Evolutionary conservation across 2,329 filamentous ascomycete genomes (phyloP), one percentile per base, ranked within the genome.

Genomic region (Lasiodiplodia citricola): DNA sequence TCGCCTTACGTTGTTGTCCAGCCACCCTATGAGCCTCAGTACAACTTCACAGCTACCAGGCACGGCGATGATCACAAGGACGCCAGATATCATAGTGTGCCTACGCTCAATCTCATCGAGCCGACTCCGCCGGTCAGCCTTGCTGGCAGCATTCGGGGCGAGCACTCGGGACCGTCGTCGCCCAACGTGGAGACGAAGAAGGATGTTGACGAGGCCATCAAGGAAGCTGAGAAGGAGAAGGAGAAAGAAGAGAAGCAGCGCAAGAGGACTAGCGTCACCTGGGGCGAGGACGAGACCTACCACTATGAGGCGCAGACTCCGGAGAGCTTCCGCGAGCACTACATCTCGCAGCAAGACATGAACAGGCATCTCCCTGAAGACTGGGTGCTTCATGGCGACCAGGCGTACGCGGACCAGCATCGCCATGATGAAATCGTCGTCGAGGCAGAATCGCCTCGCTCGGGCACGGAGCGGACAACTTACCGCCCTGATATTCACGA

Each of bases 71-170:
- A 71, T 16, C 60, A 41, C 31, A 52, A 64, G 31, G 70, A 71
- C n/a, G 68, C 70, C 13, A 66, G 60, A 47, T 81, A 80, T 18
- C 85, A 81, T 78, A 76, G 79, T 21, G 83, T 89, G 23, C 87
- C 87, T 13, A 77, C 74, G n/a, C 79, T 90, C 18, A 87, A 85
- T 54, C 78, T 89, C 28, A 87, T 88, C 66, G 83, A 86, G 57
- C 85, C 87, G 2, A 89, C 87, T 7, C 87, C 87, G 23, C 85
- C 85, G 11, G 83, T 81, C 23, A 87, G 85, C 69, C 72, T 77
- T 68, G 81, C 79, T 28, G 79, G 79, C 11, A 75, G 74, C 2
- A 77, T 77, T 35, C 50, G 60, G 41, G 76, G 77, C 21, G 78
- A 77, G 44, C 74, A 74, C 8, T 81, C 79, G 31, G 52, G 75